phyloP scores from a whole-genome alignment of 2,329 filamentous ascomycete genomes.

The Neonectria ditissima region DNA sequence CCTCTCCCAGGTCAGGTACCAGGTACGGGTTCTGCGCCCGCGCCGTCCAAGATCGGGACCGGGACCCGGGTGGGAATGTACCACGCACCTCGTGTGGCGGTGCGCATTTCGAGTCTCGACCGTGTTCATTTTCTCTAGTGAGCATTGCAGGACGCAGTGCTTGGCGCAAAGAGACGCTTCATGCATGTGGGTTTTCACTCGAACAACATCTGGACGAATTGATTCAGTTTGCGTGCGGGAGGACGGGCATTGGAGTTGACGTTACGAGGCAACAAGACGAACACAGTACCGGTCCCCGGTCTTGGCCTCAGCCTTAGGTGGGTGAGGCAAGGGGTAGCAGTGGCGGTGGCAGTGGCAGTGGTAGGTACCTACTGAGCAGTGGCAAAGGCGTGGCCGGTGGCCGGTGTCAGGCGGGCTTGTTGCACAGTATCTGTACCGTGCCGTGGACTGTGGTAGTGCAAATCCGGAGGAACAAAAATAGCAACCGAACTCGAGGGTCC shows the following conservation, averaged over 20 bases:
- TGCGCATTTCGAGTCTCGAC: constrained; percentile 32
- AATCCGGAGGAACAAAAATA: constrained; percentile 34
- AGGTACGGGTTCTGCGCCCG: constrained; percentile 5
- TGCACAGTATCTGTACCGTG: neutral
- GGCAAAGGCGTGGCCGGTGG: constrained; percentile 8
- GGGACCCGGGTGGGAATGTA: constrained; percentile 32
- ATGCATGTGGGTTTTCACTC: constrained; percentile 17
- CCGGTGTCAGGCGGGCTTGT: constrained; percentile 15
- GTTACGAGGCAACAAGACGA: constrained; percentile 26
- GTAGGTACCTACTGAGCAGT: neutral
- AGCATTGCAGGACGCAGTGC: constrained; percentile 14
- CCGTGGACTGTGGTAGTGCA: neutral
- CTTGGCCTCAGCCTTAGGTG: constrained; percentile 24
- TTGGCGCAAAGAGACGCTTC: constrained; percentile 15
- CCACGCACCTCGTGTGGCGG: constrained; percentile 32
- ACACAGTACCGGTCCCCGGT: constrained; percentile 24
- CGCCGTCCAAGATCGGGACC: constrained; percentile 29
- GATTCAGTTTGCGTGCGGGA: constrained; percentile 27
- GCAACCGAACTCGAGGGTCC: constrained; percentile 23
- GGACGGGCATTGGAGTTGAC: constrained; percentile 10
- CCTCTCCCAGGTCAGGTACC: constrained; percentile 11
- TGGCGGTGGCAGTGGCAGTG: constrained; percentile 13
- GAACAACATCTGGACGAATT: constrained; percentile 16
- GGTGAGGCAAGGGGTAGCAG: constrained; percentile 10
- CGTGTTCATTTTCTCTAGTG: constrained; percentile 22